Evolutionary conservation across 176 grass and related monocot genomes (phyloP).

Genomic region (Musa beccarii): DNA sequence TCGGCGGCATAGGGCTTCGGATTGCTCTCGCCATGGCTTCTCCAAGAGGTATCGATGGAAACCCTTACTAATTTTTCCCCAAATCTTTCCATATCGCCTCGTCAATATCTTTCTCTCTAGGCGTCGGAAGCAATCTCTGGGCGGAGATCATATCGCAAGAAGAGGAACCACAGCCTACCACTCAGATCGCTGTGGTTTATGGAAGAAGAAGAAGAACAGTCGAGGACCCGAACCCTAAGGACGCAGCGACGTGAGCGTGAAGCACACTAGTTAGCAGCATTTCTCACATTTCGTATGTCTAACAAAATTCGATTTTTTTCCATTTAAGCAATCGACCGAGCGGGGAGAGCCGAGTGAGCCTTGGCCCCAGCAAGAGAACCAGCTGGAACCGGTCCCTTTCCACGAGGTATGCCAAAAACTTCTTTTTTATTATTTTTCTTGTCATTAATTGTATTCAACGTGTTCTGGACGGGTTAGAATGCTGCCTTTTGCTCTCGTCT

Average conservation of each 20-base stretch:
- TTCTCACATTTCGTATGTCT: background rate
- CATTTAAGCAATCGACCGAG: slow-evolving; percentile 22
- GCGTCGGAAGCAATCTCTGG: slow-evolving; percentile 40
- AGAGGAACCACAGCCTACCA: background rate
- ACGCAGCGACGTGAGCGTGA: slow-evolving; percentile 29
- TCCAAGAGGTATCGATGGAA: slow-evolving; percentile 27
- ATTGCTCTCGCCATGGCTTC: slow-evolving; percentile 29
- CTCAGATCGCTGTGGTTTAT: slow-evolving; percentile 50
- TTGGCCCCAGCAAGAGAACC: slow-evolving; percentile 36
- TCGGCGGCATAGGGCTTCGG: background rate
- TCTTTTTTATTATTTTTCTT: slow-evolving; percentile 1
- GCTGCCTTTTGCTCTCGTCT: background rate
- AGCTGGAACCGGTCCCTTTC: slow-evolving; percentile 93
- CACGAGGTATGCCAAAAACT: slow-evolving; percentile 48
- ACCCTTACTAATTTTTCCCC: background rate
- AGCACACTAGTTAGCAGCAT: no score
- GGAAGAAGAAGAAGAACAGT: slow-evolving; percentile 29
- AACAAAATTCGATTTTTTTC: background rate
- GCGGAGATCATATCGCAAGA: slow-evolving; percentile 45
- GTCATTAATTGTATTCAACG: background rate
- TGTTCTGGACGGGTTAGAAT: background rate
- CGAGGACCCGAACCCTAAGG: slow-evolving; percentile 14
- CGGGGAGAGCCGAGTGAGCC: slow-evolving; percentile 42
- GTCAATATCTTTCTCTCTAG: background rate
- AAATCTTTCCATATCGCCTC: background rate